phyloP scores from a whole-genome alignment of 345 rosid genomes.

The Salix purpurea region DNA sequence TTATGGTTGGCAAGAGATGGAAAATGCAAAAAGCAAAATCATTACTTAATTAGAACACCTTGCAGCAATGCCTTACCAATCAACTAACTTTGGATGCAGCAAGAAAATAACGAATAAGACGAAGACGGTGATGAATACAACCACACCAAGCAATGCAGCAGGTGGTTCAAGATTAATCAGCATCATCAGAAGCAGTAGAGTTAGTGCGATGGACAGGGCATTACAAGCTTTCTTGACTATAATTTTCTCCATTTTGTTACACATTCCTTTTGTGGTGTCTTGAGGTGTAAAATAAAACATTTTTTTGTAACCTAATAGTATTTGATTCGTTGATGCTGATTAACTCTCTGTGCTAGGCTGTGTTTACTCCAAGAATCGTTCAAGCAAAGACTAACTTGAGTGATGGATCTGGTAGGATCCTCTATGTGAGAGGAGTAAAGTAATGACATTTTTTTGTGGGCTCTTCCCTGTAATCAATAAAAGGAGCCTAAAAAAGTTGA shows the following conservation, averaged over 20 bases:
- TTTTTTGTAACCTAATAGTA: background rate
- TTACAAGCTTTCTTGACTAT: constrained; percentile 20
- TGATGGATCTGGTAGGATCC: background rate
- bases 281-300: constrained; percentile 13
- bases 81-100: constrained; percentile 38
- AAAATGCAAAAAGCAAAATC: background rate
- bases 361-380: background rate
- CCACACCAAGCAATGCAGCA: constrained; percentile 41
- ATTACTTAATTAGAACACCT: constrained; percentile 3
- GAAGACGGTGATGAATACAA: constrained; percentile 52
- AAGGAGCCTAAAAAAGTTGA: background rate
- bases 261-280: constrained; percentile 34
- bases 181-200: constrained; percentile 30
- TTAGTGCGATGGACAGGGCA: constrained; percentile 24
- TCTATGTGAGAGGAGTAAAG: background rate
- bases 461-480: background rate
- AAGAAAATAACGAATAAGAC: constrained; percentile 67
- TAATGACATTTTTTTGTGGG: background rate
- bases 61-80: background rate
- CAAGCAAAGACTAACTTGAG: background rate
- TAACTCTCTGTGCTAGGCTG: background rate
- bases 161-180: constrained; percentile 26
- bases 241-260: constrained; percentile 37
- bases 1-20: background rate
- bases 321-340: background rate